Percentiles rank a stretch among this genome's conserved stretches.
Evolutionary conservation across 73 alveolate species (phyloP).

Genomic region (Breviolum minutum): DNA sequence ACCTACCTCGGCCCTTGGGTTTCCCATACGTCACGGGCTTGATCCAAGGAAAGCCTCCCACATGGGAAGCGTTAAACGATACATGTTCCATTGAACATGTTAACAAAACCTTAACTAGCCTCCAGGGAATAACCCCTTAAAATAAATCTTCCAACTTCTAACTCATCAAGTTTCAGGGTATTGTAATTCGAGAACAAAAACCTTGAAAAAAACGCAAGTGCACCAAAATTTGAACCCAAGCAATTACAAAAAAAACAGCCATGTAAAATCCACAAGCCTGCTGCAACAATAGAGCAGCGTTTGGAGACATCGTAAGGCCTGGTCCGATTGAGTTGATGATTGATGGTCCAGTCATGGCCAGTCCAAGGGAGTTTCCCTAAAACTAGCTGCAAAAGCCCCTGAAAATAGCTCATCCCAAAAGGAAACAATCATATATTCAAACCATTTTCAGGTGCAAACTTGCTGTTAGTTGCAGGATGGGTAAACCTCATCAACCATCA

Average conservation of each 20-base stretch:
- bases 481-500: neutral
- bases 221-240: neutral
- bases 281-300: slow-evolving; percentile 79
- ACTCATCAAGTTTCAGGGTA: neutral
- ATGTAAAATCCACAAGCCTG: neutral
- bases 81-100: too few species aligned
- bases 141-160: too few species aligned
- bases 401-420: too few species aligned
- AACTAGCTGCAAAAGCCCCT: neutral
- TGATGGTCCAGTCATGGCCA: neutral
- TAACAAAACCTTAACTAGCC: too few species aligned
- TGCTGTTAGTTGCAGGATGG: neutral
- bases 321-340: neutral
- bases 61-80: neutral
- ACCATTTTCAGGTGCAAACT: too few species aligned
- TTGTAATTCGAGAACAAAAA: neutral
- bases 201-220: neutral
- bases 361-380: too few species aligned
- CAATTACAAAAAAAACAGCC: neutral
- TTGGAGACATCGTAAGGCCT: slow-evolving; percentile 88
- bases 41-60: slow-evolving; percentile 44
- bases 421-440: too few species aligned
- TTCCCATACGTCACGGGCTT: slow-evolving; percentile 51
- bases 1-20: neutral
- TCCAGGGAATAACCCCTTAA: too few species aligned